phyloP scores from a whole-genome alignment of 805 yeast genomes.

The Schizosaccharomyces octosporus region DNA sequence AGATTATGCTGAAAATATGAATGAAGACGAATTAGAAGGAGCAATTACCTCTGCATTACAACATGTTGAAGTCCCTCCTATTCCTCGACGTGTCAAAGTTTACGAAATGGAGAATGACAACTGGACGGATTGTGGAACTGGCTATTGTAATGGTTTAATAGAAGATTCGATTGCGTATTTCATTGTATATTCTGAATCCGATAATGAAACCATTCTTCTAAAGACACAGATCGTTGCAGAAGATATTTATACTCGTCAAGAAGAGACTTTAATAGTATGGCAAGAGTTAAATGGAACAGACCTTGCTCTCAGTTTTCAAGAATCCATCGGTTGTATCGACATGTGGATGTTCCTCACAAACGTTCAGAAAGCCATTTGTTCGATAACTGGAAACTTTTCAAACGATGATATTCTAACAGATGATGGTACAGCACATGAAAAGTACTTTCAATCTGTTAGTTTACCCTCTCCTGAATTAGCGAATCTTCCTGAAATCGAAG shows the following conservation, averaged over 20 bases:
- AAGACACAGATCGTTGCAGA: slow-evolving; percentile 45
- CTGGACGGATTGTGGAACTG: slow-evolving; percentile 87
- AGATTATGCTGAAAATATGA: neutral
- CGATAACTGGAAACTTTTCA: slow-evolving; percentile 3
- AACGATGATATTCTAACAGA: slow-evolving; percentile 11
- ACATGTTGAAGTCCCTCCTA: slow-evolving; percentile 12
- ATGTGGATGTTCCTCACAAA: slow-evolving; percentile 37
- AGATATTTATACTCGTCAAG: slow-evolving; percentile 76
- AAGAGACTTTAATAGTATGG: slow-evolving; percentile 87
- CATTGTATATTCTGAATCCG: slow-evolving; percentile 46
- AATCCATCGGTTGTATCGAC: slow-evolving; percentile 64
- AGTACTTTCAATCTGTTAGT: slow-evolving; percentile 53
- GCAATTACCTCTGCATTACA: neutral
- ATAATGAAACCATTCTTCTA: slow-evolving; percentile 32
- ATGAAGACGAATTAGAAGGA: neutral
- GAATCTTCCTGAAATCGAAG: slow-evolving; percentile 30
- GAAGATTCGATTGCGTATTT: slow-evolving; percentile 24
- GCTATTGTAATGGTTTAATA: slow-evolving; percentile 57
- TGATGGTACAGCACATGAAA: slow-evolving; percentile 28
- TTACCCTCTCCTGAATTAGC: slow-evolving; percentile 34
- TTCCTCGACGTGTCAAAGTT: slow-evolving; percentile 71
- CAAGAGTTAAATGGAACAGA: slow-evolving; percentile 36
- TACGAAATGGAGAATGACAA: slow-evolving; percentile 55
- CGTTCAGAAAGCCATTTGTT: slow-evolving; percentile 48
- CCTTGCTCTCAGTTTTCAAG: slow-evolving; percentile 78